Base-by-base conservation (phyloP, 2,329 filamentous ascomycete genomes). In the Basipetospora sp. region DNA sequence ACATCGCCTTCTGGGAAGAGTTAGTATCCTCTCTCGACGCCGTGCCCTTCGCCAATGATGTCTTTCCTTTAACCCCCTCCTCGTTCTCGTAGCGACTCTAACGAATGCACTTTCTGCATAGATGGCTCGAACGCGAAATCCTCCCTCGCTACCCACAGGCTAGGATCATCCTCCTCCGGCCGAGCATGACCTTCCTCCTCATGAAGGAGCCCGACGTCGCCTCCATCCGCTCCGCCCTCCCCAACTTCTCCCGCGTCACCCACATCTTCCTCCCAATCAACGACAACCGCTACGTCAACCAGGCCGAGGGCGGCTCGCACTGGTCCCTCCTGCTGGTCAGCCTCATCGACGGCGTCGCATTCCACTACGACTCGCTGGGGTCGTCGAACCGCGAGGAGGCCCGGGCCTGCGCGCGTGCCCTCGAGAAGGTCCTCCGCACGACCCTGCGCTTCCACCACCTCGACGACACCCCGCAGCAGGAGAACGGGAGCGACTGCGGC, bases 1-100 rank as follows among this genome's bases (percentile, higher is more conserved):
- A 86, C 49, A 96, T 98, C 47, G 80, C 85, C 36, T 96, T 98
- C 55, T 98, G 90, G 88, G 83, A 96, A 69, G 88, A 96, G 70
- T 93, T 76, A 49, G 64, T 57, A 28, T 30, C 41, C 32, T 9
- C 16, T 15, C 22, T 20, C 36, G 9, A 4, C n/a, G 4, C 32
- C n/a, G n/a, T n/a, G n/a, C n/a, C n/a, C n/a, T n/a, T n/a, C n/a
- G n/a, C n/a, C n/a, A n/a, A n/a, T n/a, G n/a, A n/a, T n/a, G n/a
- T n/a, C n/a, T n/a, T n/a, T n/a, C n/a, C n/a, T n/a, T n/a, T n/a
- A n/a, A n/a, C n/a, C n/a, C n/a, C n/a, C n/a, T n/a, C n/a, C n/a
- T n/a, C n/a, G n/a, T n/a, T n/a, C n/a, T n/a, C n/a, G n/a, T n/a
- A n/a, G n/a, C n/a, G n/a, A n/a, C n/a, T n/a, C n/a, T n/a, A n/a